phyloP scores from a whole-genome alignment of 2,329 filamentous ascomycete genomes.

The Dryadomyces sulphureus region DNA sequence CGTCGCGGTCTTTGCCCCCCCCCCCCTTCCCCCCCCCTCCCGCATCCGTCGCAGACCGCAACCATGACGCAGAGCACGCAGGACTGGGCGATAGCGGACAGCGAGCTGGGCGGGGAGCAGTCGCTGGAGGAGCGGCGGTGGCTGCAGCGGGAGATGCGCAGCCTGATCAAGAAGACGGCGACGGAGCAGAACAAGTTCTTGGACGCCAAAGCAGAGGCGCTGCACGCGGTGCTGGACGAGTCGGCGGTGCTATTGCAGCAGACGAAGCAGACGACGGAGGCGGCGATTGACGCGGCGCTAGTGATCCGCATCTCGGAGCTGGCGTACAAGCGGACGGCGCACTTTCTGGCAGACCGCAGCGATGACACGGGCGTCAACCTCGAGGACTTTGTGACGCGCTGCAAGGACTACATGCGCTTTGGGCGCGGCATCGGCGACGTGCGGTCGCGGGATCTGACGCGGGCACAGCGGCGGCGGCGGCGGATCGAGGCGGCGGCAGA shows the following conservation, averaged over 20 bases:
- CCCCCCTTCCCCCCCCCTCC: too few species aligned
- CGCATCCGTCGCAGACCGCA: too few species aligned
- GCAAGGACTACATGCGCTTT: constrained; percentile 71
- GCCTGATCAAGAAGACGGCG: constrained; percentile 39
- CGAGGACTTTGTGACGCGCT: constrained; percentile 84
- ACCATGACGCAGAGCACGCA: neutral
- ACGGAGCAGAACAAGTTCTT: constrained; percentile 58
- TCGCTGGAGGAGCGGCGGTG: constrained; percentile 56
- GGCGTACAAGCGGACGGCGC: constrained; percentile 61
- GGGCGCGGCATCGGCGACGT: constrained; percentile 41
- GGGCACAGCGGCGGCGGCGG: constrained; percentile 32
- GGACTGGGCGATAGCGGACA: constrained; percentile 3
- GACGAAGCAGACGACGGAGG: constrained; percentile 80
- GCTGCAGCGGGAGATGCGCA: constrained; percentile 30
- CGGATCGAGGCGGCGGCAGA: constrained; percentile 23
- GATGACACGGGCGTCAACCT: constrained; percentile 65
- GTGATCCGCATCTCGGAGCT: constrained; percentile 70
- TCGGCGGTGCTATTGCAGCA: constrained; percentile 51
- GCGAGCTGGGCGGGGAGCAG: constrained; percentile 62
- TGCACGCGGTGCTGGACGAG: constrained; percentile 50
- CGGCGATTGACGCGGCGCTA: constrained; percentile 77
- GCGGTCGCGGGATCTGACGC: constrained; percentile 33
- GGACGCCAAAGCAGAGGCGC: constrained; percentile 45
- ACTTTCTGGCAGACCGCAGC: constrained; percentile 54
- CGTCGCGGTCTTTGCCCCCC: too few species aligned